Base-by-base conservation (phyloP, 306 rosid species). In the Boehmeria nivea region DNA sequence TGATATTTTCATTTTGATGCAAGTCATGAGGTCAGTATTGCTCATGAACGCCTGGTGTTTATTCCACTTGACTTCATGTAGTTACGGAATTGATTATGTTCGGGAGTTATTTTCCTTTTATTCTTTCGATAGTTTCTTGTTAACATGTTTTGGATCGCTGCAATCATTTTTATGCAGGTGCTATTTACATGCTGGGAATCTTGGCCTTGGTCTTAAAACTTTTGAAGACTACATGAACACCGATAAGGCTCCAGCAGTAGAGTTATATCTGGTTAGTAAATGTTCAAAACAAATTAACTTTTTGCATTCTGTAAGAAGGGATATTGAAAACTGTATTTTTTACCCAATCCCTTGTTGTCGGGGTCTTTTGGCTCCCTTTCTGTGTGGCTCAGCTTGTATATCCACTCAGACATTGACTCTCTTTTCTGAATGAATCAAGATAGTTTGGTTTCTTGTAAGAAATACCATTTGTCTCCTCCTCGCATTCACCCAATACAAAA, bases 1-100 rank as follows among this genome's bases (percentile, higher is more conserved):
- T 6, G 99, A 91, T 79, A 12, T 55, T 74, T 91, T 64, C 72
- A 83, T 75, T 40, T 34, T 52, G 47, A 69, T 81, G 67, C 95
- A 91, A 85, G 57, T 67, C 56, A 83, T 91, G 72, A 91, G 99
- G 99, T 85, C 70, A 76, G 60, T 50, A 56, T 33, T 20, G 9
- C 37, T 33, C 36, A 8, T 36, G 15, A 33, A 26, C 8, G 13
- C 10, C n/a, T 40, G 45, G 17, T 3, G 15, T 40, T 40, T 14
- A 11, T 40, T 40, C 12, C 45, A 40, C 8, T 40, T n/a, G 12
- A 31, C 36, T 31, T 31, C 36, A 10, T 31, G 36, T 31, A 4
- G 36, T 31, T n/a, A 31, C 9, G 1, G 0, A 31, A 31, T 31
- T 31, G 5, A 31, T 31, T 10, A 31, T 34, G 59, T 42, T 34